Base-by-base conservation (phyloP, 1,284 basidiomycete genomes). In the Heterobasidion annosum region DNA sequence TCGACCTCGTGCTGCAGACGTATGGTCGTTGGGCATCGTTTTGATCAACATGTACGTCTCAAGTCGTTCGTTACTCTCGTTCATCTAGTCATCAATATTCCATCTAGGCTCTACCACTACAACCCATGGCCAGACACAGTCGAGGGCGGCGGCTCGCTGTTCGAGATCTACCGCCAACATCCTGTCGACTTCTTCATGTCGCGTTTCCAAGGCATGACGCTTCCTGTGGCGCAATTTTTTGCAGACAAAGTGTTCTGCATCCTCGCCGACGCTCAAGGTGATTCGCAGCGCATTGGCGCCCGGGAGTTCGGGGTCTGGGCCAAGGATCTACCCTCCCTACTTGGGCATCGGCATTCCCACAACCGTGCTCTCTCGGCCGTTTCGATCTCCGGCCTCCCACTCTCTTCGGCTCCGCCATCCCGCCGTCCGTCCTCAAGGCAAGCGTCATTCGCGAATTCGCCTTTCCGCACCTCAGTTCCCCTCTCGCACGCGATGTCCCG, bases 21-120 rank as follows among this genome's bases (percentile, higher is more conserved):
- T 98, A 54, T 99, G 96, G 96, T 98, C 95, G 33, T 81, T 99
- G 60, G 97, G 96, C 56, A 96, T 99, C 66, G 96, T 99, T 57
- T 82, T 99, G 62, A 92, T 99, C 77, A 99, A 99, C 71, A 92
- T 99, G 87, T 89, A 63, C 40, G 82, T 76, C 10, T 51, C 54
- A 48, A 56, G 50, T 34, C 37, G 18, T 54, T 57, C 54, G 50
- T 40, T 1, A 15, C 15, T 15, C 18, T 37, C 32, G 48, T 50
- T 18, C 13, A 19, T 16, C 12, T 40, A 15, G 15, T 50, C 54
- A 58, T 50, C 50, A 37, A 37, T 59, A 56, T 45, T 35, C 57
- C n/a, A 45, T 40, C 25, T 47, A 91, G 88, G 88, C 78, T 99
- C 68, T 99, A 98, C 74, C 96, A 99, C 70, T 91, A 85, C 70